Percentiles rank a stretch among this genome's conserved stretches.
phyloP scores from a whole-genome alignment of 192 early-diverging fungal species.

The Gryganskiella cystojenkinii region DNA sequence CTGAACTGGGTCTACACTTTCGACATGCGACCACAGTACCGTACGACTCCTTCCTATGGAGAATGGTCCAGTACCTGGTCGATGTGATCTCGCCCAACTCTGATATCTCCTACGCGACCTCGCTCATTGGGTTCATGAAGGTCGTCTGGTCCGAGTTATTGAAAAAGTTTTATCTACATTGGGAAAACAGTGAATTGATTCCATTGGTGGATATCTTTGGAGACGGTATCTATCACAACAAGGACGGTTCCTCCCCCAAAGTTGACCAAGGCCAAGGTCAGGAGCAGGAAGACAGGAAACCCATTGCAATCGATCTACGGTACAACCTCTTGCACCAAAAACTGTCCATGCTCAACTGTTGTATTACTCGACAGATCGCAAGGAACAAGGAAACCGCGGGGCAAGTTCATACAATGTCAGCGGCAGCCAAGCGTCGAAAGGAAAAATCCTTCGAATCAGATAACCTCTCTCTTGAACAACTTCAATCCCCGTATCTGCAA shows the following conservation, averaged over 20 bases:
- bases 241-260: background rate
- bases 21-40: constrained; percentile 57
- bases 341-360: constrained; percentile 86
- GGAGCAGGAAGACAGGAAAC: constrained; percentile 19
- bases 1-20: constrained; percentile 55
- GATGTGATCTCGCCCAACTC: constrained; percentile 56
- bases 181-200: constrained; percentile 67
- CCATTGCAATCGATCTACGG: constrained; percentile 69
- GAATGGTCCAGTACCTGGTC: constrained; percentile 56
- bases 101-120: constrained; percentile 54
- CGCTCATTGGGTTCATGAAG: constrained; percentile 73
- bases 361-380: constrained; percentile 61
- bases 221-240: constrained; percentile 10
- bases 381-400: constrained; percentile 22
- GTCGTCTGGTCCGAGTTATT: constrained; percentile 75
- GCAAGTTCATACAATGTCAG: constrained; percentile 21
- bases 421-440: constrained; percentile 12
- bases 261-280: background rate
- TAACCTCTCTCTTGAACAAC: background rate
- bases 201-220: constrained; percentile 60
- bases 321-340: constrained; percentile 79
- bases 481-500: background rate
- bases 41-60: constrained; percentile 66
- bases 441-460: background rate
- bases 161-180: constrained; percentile 68